Evolutionary conservation across 2,329 filamentous ascomycete species (phyloP).

Genomic region (Hymenoscyphus salicellus): DNA sequence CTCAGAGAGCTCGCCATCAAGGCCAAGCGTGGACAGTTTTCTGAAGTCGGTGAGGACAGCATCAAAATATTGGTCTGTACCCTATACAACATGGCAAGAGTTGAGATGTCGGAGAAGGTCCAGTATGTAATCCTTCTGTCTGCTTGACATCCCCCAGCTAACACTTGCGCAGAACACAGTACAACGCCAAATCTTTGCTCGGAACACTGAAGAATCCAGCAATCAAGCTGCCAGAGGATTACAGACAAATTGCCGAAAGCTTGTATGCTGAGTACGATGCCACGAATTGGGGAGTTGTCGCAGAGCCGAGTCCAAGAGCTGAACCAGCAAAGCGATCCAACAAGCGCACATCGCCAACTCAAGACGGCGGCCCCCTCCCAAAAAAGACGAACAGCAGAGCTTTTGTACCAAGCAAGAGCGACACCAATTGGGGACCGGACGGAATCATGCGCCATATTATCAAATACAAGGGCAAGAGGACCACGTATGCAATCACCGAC

Average conservation of each 20-base stretch:
- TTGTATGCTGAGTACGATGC: slow-evolving; percentile 5
- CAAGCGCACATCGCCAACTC: not conserved
- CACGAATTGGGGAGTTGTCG: slow-evolving; percentile 5
- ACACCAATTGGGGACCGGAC: slow-evolving; percentile 7
- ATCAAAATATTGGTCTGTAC: not conserved
- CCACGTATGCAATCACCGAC: not conserved
- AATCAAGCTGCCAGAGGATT: not conserved
- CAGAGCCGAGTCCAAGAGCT: not conserved
- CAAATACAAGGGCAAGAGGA: not conserved
- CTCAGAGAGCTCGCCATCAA: not conserved
- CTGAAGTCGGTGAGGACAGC: not conserved
- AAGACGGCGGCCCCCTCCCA: not conserved
- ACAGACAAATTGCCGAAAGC: slow-evolving; percentile 6
- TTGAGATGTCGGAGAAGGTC: slow-evolving; percentile 2
- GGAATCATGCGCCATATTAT: slow-evolving; percentile 11
- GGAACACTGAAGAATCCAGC: not conserved
- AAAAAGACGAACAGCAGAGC: not conserved
- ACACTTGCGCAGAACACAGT: not conserved
- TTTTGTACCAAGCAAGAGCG: not conserved
- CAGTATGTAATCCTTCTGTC: not conserved
- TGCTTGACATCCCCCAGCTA: not conserved
- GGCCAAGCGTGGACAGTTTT: not conserved
- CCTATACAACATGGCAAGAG: not conserved
- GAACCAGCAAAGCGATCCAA: not conserved
- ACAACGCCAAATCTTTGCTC: not conserved